A percentile compares a stretch with the other conserved stretches of the same genome.
phyloP scores from a whole-genome alignment of 805 yeast genomes.

The Nakazawaea molendinolei region DNA sequence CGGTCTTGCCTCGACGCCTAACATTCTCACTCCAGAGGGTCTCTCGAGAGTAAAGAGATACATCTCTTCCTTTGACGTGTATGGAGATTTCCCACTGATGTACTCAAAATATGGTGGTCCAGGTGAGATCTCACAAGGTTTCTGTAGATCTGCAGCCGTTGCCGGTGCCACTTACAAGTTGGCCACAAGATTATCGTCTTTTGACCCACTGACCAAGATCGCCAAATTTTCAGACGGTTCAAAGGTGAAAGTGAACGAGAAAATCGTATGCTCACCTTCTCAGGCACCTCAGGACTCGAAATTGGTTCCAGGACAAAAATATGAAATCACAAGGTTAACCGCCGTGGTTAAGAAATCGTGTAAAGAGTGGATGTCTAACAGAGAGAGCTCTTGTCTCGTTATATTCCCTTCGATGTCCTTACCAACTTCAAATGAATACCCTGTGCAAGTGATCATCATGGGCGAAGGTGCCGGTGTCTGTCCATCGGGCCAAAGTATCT shows the following conservation, averaged over 20 bases:
- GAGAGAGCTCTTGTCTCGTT: conserved; percentile 79
- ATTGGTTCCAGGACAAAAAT: conserved; percentile 37
- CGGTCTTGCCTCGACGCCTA: conserved; percentile 63
- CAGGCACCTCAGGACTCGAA: conserved; percentile 41
- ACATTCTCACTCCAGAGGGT: conserved; percentile 66
- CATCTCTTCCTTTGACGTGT: conserved; percentile 77
- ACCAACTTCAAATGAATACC: conserved; percentile 53
- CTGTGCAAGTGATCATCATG: conserved; percentile 83
- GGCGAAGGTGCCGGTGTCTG: conserved; percentile 86
- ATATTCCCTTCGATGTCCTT: conserved; percentile 88
- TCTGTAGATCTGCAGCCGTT: conserved; percentile 96
- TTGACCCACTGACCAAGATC: conserved; percentile 57
- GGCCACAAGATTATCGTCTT: conserved; percentile 57
- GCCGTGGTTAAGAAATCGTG: conserved; percentile 84
- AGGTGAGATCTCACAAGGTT: conserved; percentile 93
- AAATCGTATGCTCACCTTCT: conserved; percentile 69
- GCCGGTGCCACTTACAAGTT: conserved; percentile 93
- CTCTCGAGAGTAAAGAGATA: conserved; percentile 78
- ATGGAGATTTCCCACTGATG: conserved; percentile 91
- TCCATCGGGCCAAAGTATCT: conserved; percentile 78
- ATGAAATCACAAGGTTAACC: conserved; percentile 65
- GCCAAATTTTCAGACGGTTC: conserved; percentile 77
- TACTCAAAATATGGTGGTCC: conserved; percentile 93
- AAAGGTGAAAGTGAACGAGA: conserved; percentile 68
- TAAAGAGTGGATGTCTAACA: conserved; percentile 84